phyloP scores from a whole-genome alignment of 2,329 filamentous ascomycete genomes.

The Lasiodiplodia citricola region DNA sequence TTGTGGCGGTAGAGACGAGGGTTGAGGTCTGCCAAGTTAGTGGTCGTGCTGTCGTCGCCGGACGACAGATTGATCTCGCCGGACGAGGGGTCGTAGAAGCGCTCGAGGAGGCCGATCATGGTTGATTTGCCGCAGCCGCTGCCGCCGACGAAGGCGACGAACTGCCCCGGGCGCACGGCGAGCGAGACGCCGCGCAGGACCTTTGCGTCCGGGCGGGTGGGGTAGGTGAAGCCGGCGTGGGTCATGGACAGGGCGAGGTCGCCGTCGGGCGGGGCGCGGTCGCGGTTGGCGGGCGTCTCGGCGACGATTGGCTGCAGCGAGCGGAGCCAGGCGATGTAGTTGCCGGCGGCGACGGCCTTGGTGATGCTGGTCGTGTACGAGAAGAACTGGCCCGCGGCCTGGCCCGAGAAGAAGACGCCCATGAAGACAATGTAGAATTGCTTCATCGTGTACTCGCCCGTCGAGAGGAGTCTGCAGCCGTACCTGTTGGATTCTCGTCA shows the following conservation, averaged over 20 bases:
- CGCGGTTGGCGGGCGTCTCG: constrained; percentile 43
- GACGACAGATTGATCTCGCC: constrained; percentile 64
- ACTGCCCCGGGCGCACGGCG: constrained; percentile 75
- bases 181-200: constrained; percentile 86
- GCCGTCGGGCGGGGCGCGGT: constrained; percentile 35
- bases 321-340: constrained; percentile 54
- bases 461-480: constrained; percentile 76
- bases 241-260: background rate
- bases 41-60: too few species aligned
- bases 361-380: constrained; percentile 93
- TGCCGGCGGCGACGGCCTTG: constrained; percentile 81
- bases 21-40: background rate
- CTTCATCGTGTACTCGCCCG: constrained; percentile 74
- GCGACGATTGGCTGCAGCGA: constrained; percentile 44
- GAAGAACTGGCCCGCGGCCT: constrained; percentile 87
- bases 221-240: constrained; percentile 91
- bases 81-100: constrained; percentile 88
- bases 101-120: constrained; percentile 87
- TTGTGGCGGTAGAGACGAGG: constrained; percentile 37
- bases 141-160: constrained; percentile 86
- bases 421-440: constrained; percentile 90
- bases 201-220: constrained; percentile 88
- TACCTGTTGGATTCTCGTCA: constrained; percentile 51
- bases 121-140: constrained; percentile 95
- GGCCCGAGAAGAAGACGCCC: constrained; percentile 81